These are phyloP conservation scores for Blastomyces gilchristii DNA, from an alignment of 2,329 filamentous ascomycete genomes.

Conservation along the genomic window DNA sequence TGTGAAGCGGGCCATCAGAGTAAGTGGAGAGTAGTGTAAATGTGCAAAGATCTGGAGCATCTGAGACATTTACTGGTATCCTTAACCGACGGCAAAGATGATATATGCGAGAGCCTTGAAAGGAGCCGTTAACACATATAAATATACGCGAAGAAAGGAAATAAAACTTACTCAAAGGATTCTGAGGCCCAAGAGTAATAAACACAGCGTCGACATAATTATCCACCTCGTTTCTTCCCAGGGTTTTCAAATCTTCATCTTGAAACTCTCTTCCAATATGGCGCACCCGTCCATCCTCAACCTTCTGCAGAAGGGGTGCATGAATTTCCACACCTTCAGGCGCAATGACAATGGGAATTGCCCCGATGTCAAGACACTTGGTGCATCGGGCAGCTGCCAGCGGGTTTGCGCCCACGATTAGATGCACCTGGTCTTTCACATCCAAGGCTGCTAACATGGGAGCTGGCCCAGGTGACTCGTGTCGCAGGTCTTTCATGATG, in stretches of 20 bases:
- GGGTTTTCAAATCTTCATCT: slow-evolving; percentile 58
- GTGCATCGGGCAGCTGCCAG: slow-evolving; percentile 75
- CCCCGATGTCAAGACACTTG: slow-evolving; percentile 72
- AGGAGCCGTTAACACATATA: slow-evolving; percentile 9
- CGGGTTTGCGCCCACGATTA: slow-evolving; percentile 77
- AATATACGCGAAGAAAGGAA: slow-evolving; percentile 6
- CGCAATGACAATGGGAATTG: slow-evolving; percentile 67
- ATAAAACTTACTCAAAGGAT: slow-evolving; percentile 37
- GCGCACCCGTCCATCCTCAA: slow-evolving; percentile 33
- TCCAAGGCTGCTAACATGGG: slow-evolving; percentile 33
- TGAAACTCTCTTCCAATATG: slow-evolving; percentile 47
- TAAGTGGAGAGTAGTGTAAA: slow-evolving; percentile 85
- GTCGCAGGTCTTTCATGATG: slow-evolving; percentile 5
- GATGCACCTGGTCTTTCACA: slow-evolving; percentile 49
- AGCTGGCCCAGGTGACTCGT: not conserved
- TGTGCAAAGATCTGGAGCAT: slow-evolving; percentile 74
- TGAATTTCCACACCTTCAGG: slow-evolving; percentile 53
- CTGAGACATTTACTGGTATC: slow-evolving; percentile 87
- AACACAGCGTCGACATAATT: slow-evolving; percentile 84
- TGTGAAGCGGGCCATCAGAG: slow-evolving; percentile 80
- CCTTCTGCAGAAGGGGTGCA: slow-evolving; percentile 42
- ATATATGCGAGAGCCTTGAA: slow-evolving; percentile 56
- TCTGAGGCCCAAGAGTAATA: slow-evolving; percentile 53
- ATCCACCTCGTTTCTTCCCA: slow-evolving; percentile 72
- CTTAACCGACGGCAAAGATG: slow-evolving; percentile 64